Evolutionary conservation across 1,284 basidiomycete species (phyloP).

Genomic region (Ganoderma resinaceum): DNA sequence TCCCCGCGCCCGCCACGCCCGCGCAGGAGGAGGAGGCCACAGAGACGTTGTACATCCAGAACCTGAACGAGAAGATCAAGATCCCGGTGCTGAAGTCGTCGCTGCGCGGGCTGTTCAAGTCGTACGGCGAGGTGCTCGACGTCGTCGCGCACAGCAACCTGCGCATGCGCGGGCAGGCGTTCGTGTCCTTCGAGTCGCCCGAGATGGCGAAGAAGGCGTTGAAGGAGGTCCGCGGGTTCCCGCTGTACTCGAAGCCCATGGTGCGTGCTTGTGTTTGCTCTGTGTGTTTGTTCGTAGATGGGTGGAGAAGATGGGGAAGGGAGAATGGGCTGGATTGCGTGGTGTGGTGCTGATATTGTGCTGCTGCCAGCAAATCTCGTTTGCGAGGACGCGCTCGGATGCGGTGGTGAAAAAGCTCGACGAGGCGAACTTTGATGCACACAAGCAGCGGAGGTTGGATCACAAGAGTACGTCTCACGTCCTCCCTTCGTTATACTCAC

Average conservation of each 20-base stretch:
- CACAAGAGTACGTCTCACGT: slow-evolving; percentile 75
- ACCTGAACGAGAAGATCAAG: slow-evolving; percentile 97
- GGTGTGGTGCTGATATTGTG: background rate
- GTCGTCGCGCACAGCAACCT: slow-evolving; percentile 93
- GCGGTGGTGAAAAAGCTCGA: slow-evolving; percentile 84
- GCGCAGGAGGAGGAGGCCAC: slow-evolving; percentile 55
- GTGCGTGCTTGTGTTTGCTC: slow-evolving; percentile 50
- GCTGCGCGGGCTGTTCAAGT: slow-evolving; percentile 89
- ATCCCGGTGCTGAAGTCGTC: slow-evolving; percentile 90
- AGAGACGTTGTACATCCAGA: slow-evolving; percentile 96
- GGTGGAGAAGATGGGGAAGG: no score
- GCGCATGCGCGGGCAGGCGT: slow-evolving; percentile 98
- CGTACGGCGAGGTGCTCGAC: slow-evolving; percentile 91
- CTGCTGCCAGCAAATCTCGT: slow-evolving; percentile 84
- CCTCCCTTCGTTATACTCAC: background rate
- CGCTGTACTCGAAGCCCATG: slow-evolving; percentile 96
- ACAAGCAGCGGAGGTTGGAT: slow-evolving; percentile 77
- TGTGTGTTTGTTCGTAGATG: background rate
- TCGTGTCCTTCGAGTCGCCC: slow-evolving; percentile 88
- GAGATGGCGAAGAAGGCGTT: slow-evolving; percentile 88
- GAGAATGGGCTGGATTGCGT: background rate
- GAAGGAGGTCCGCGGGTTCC: slow-evolving; percentile 94
- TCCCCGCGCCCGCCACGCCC: slow-evolving; percentile 38
- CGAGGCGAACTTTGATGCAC: slow-evolving; percentile 69
- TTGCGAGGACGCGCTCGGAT: slow-evolving; percentile 89